phyloP scores from a whole-genome alignment of 768 basidiomycete species.

The Tephrocybe rancida region DNA sequence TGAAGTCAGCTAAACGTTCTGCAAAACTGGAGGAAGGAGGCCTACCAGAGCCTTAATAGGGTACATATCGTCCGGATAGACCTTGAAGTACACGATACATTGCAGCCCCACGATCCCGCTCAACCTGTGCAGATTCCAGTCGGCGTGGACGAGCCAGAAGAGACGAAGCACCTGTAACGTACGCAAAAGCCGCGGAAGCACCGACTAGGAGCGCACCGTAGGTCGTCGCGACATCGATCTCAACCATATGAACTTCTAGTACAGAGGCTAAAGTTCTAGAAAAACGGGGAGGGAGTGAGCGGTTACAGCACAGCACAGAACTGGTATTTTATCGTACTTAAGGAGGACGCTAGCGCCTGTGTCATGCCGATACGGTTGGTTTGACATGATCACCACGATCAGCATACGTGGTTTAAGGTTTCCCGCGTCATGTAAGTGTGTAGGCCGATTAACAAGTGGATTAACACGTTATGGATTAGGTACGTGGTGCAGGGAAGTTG shows the following conservation, averaged over 20 bases:
- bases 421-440: too few relatives aligned
- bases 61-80: conserved; percentile 22
- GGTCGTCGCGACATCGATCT: conserved; percentile 3
- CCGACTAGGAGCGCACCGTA: conserved; percentile 25
- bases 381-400: too few relatives aligned
- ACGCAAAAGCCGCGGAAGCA: conserved; percentile 24
- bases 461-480: too few relatives aligned
- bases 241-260: conserved; percentile 3
- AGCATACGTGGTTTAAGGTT: too few relatives aligned
- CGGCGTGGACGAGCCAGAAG: not conserved
- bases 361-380: too few relatives aligned
- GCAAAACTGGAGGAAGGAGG: not conserved
- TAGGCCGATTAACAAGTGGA: too few relatives aligned
- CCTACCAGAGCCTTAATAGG: conserved; percentile 22
- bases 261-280: not conserved
- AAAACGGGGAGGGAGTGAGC: not conserved
- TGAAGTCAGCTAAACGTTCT: not conserved
- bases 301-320: too few relatives aligned
- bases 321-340: too few relatives aligned
- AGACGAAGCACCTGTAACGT: not conserved
- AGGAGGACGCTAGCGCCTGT: too few relatives aligned
- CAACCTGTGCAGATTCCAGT: conserved; percentile 13
- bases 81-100: conserved; percentile 26
- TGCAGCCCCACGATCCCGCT: conserved; percentile 25
- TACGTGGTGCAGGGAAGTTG: too few relatives aligned